phyloP scores from a whole-genome alignment of 306 rosid species.

The Rosa persica region DNA sequence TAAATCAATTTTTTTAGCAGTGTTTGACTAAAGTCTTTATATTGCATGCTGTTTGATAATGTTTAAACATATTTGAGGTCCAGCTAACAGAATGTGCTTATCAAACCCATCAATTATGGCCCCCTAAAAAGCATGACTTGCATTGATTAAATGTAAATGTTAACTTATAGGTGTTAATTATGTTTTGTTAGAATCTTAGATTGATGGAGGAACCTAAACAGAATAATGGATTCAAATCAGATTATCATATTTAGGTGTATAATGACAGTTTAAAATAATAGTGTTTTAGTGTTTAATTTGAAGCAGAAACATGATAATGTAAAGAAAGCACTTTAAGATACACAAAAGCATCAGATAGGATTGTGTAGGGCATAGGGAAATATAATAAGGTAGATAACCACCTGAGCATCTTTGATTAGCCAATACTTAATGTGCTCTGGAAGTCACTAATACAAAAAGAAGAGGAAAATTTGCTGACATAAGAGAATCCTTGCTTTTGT shows the following conservation, averaged over 20 bases:
- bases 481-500: conserved; percentile 13
- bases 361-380: conserved; percentile 55
- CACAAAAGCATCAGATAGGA: conserved; percentile 55
- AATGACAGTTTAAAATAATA: background rate
- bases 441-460: conserved; percentile 43
- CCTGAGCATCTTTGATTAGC: conserved; percentile 36
- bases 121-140: no score
- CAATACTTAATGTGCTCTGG: conserved; percentile 25
- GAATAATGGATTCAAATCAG: conserved; percentile 13
- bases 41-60: background rate
- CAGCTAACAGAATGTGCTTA: background rate
- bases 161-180: background rate
- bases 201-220: background rate
- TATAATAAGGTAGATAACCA: conserved; percentile 37
- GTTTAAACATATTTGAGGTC: background rate
- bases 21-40: background rate
- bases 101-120: conserved; percentile 3
- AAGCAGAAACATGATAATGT: conserved; percentile 25
- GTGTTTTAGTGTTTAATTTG: background rate
- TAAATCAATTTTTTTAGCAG: background rate
- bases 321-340: conserved; percentile 57
- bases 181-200: background rate
- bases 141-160: no score
- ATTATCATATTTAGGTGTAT: background rate
- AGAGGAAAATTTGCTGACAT: conserved; percentile 27